Evolutionary conservation across 305 asterid genomes (phyloP).

Genomic region (Plantago rigida): DNA sequence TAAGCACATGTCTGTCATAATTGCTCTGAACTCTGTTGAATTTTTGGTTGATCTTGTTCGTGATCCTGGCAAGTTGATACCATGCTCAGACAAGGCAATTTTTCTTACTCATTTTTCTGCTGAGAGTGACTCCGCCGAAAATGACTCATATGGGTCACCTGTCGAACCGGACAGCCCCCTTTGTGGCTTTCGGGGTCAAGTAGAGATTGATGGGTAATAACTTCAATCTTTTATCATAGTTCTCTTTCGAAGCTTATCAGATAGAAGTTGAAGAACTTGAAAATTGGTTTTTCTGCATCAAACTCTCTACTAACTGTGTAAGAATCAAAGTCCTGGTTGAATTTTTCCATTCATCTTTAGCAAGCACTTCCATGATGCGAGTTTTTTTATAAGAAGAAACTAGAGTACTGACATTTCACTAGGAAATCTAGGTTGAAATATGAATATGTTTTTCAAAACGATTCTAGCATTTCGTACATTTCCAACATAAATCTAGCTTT

Average conservation of each 20-base stretch:
- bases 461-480: no score
- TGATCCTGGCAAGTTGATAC: conserved; percentile 69
- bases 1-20: conserved; percentile 61
- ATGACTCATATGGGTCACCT: conserved; percentile 78
- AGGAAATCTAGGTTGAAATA: conserved; percentile 13
- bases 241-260: conserved; percentile 1
- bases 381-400: conserved; percentile 16
- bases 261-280: conserved; percentile 11
- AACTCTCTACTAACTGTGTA: conserved; percentile 24
- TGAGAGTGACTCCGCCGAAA: conserved; percentile 65
- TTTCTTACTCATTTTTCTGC: conserved; percentile 62
- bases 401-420: conserved; percentile 1
- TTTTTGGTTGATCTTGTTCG: conserved; percentile 72
- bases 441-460: conserved; percentile 1
- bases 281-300: conserved; percentile 11
- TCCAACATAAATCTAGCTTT: conserved; percentile 11
- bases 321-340: not conserved
- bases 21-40: conserved; percentile 60
- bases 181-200: conserved; percentile 46
- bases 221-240: conserved; percentile 12
- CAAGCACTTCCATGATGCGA: conserved; percentile 23
- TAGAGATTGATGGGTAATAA: conserved; percentile 64
- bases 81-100: conserved; percentile 56
- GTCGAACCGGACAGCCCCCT: conserved; percentile 71
- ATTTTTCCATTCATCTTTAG: not conserved